Evolutionary conservation across 1,284 basidiomycete species (phyloP), one percentile per base, ranked within the genome.

Genomic region (Cryptococcus wingfieldii): DNA sequence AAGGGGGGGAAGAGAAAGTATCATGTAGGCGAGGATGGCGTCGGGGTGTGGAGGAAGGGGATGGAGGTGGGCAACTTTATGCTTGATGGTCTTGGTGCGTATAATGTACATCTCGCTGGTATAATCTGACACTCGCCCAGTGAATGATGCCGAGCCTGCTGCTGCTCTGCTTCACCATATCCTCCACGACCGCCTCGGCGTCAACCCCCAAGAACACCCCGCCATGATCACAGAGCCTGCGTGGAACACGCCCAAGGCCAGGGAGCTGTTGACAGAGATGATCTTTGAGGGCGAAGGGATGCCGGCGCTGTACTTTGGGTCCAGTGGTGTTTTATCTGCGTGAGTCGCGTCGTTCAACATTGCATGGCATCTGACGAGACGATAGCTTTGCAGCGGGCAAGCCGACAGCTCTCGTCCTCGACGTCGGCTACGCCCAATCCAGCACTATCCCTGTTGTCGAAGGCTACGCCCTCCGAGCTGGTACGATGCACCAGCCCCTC

Each of bases 281-380:
- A 91, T 95, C 79, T 98, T 98, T 71, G 96, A 99, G 77, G 88
- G 94, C 60, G 93, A 97, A 67, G 81, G 90, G 51, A 89, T 88
- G 8, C 96, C 96, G 2, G 96, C 95, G 1, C 93, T 96, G 78
- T 99, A 98, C 74, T 89, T 97, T 51, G 93, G 95, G 37, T 97
- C 98, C 71, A 88, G 89, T 25, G 88, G 90, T n/a, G 95, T 98
- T 14, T 79, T 98, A 51, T 95, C 90, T 74, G 89, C 93, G 87
- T 94, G 77, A 69, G 88, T 81, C 10, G 41, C 19, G 31, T 18
- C 13, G 37, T 3, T 16, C 18, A 23, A 23, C n/a, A 16, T 28
- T 27, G 23, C 23, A 31, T 25, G 27, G 19, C 4, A 8, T 28
- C 19, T 38, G 19, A 50, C 23, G 18, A 23, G 14, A 8, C 14